A percentile compares a stretch with the other conserved stretches of the same genome.
Evolutionary conservation across 257 asterid species (phyloP).

Genomic region (Scutellaria barbata): DNA sequence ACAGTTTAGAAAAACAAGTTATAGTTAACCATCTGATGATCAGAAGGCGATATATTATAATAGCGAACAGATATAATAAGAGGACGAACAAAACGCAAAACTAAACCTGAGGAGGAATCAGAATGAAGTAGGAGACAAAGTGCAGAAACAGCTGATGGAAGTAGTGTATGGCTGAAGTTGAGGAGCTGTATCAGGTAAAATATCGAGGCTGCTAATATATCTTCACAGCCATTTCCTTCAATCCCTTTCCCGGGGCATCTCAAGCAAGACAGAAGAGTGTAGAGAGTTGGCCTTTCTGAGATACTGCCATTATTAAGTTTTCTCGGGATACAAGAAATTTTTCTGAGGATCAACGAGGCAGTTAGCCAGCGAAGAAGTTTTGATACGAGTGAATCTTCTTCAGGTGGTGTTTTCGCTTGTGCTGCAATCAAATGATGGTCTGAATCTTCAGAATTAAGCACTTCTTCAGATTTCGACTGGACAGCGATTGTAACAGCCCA

Average conservation of each 20-base stretch:
- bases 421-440: conserved; percentile 30
- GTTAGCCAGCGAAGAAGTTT: conserved; percentile 89
- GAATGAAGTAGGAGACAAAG: conserved; percentile 65
- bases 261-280: conserved; percentile 56
- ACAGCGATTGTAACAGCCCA: conserved; percentile 76
- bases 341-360: conserved; percentile 78
- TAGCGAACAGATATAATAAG: background rate
- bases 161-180: conserved; percentile 51
- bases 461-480: conserved; percentile 47
- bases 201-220: conserved; percentile 60
- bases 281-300: conserved; percentile 45
- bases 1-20: conserved; percentile 18
- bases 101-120: conserved; percentile 61
- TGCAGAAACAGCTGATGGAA: conserved; percentile 78
- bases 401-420: conserved; percentile 41
- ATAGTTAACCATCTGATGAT: background rate
- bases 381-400: conserved; percentile 55
- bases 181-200: conserved; percentile 68
- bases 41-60: conserved; percentile 9
- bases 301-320: conserved; percentile 33
- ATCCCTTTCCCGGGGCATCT: conserved; percentile 43
- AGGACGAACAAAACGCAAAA: conserved; percentile 22
- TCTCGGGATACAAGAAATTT: conserved; percentile 48
- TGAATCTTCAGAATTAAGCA: conserved; percentile 42
- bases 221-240: conserved; percentile 44